These are phyloP conservation scores for Colletotrichum phormii DNA, from an alignment of 2,329 filamentous ascomycete genomes.

Conservation along the genomic window DNA sequence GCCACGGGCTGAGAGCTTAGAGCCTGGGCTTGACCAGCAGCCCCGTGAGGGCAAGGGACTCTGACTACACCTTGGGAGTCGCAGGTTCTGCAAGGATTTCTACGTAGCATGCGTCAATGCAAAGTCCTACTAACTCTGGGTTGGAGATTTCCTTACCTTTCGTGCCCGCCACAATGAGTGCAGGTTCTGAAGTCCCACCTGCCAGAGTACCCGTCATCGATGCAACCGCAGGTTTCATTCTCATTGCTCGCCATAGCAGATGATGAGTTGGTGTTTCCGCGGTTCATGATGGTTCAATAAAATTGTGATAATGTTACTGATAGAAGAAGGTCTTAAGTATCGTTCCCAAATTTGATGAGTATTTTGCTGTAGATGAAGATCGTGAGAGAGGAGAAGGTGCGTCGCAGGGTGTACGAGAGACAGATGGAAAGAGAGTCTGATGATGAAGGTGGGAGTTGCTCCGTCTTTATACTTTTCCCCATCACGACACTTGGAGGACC, in stretches of 20 bases:
- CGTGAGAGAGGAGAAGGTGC: not conserved
- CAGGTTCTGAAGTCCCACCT: slow-evolving; percentile 35
- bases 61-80: slow-evolving; percentile 30
- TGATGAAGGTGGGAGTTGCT: too few species aligned
- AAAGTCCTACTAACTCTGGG: not conserved
- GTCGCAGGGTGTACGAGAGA: not conserved
- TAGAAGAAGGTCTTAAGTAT: not conserved
- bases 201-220: slow-evolving; percentile 31
- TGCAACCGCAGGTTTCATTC: slow-evolving; percentile 38
- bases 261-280: not conserved
- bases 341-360: not conserved
- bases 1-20: not conserved
- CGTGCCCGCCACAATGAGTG: slow-evolving; percentile 23
- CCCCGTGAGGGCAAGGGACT: slow-evolving; percentile 26
- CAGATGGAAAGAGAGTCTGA: not conserved
- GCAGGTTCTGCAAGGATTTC: slow-evolving; percentile 21
- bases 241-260: not conserved
- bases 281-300: too few species aligned
- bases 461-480: not conserved
- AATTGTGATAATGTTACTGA: not conserved
- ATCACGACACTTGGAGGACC: not conserved
- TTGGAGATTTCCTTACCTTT: not conserved
- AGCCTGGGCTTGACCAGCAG: slow-evolving; percentile 8
- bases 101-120: not conserved
- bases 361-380: not conserved